Evolutionary conservation across 371 early-diverging fungal genomes (phyloP).

Genomic region (Mucor irregularis): DNA sequence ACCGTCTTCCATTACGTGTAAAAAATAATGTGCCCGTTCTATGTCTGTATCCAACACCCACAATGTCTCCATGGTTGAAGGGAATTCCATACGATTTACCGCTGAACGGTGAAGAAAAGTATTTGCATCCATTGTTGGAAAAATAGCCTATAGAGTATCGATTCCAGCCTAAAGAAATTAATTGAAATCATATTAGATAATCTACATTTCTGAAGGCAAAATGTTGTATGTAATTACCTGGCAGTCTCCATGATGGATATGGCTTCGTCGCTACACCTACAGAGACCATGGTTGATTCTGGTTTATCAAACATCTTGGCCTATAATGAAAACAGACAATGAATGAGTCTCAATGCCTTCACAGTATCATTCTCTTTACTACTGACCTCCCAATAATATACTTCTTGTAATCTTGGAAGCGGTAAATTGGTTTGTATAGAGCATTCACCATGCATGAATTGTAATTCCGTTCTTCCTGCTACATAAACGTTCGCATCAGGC

Average conservation of each 20-base stretch:
- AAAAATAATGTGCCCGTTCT: conserved; percentile 77
- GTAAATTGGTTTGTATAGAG: conserved; percentile 80
- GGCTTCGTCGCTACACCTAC: conserved; percentile 73
- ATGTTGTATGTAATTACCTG: conserved; percentile 46
- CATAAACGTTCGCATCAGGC: conserved; percentile 65
- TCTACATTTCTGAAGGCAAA: conserved; percentile 21
- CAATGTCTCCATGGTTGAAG: conserved; percentile 71
- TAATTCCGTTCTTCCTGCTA: conserved; percentile 77
- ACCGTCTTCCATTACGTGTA: conserved; percentile 71
- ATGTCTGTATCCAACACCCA: conserved; percentile 80
- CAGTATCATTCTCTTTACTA: not conserved
- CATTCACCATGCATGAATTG: conserved; percentile 73
- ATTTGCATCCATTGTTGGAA: conserved; percentile 64
- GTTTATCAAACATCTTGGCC: conserved; percentile 75
- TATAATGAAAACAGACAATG: no score
- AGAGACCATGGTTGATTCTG: conserved; percentile 57
- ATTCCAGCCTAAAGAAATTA: no score
- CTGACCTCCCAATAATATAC: conserved; percentile 70
- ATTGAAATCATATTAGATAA: no score
- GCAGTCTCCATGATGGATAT: conserved; percentile 66
- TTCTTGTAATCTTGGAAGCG: conserved; percentile 75
- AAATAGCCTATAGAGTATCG: conserved; percentile 74
- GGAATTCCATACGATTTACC: conserved; percentile 61
- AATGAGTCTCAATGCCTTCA: not conserved
- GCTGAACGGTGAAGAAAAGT: conserved; percentile 65